These are phyloP conservation scores for Exobasidium rhododendri DNA, from an alignment of 1,284 basidiomycete genomes.

Conservation along the genomic window DNA sequence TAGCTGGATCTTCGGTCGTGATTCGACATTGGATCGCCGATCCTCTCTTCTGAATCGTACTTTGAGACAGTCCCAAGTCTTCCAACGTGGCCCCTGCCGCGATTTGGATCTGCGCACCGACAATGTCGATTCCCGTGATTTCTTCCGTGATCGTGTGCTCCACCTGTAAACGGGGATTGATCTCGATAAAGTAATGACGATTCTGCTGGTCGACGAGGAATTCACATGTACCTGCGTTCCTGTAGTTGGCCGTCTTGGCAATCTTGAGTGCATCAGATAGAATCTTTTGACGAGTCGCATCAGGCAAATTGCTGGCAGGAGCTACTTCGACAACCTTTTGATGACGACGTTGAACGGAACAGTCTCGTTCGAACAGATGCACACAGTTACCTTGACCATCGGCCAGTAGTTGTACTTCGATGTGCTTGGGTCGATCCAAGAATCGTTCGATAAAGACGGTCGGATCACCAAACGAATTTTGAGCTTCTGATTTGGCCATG, in stretches of 20 bases:
- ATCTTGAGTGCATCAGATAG: slow-evolving; percentile 88
- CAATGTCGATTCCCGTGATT: slow-evolving; percentile 97
- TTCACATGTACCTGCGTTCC: slow-evolving; percentile 94
- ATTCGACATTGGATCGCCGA: slow-evolving; percentile 98
- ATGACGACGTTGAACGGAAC: slow-evolving; percentile 94
- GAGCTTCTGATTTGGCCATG: slow-evolving; percentile 91
- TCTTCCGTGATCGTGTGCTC: slow-evolving; percentile 79
- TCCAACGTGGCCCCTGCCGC: slow-evolving; percentile 92
- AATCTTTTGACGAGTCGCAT: slow-evolving; percentile 84
- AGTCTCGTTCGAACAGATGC: slow-evolving; percentile 96
- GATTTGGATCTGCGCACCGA: slow-evolving; percentile 97
- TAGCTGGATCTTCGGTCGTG: slow-evolving; percentile 93
- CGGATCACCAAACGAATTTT: slow-evolving; percentile 92
- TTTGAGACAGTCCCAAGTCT: slow-evolving; percentile 94
- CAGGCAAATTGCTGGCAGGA: slow-evolving; percentile 87
- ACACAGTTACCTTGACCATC: slow-evolving; percentile 89
- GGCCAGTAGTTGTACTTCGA: slow-evolving; percentile 92
- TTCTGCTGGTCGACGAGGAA: slow-evolving; percentile 87
- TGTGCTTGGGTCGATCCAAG: slow-evolving; percentile 91
- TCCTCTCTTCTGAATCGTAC: slow-evolving; percentile 90
- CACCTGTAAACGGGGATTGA: slow-evolving; percentile 50
- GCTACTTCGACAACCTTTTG: slow-evolving; percentile 99
- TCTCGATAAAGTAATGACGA: slow-evolving; percentile 97
- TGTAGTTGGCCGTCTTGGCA: slow-evolving; percentile 84
- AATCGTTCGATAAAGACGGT: slow-evolving; percentile 96